These are phyloP conservation scores for Aspergillus eucalypticola DNA, from an alignment of 2,329 filamentous ascomycete genomes.

Conservation along the genomic window DNA sequence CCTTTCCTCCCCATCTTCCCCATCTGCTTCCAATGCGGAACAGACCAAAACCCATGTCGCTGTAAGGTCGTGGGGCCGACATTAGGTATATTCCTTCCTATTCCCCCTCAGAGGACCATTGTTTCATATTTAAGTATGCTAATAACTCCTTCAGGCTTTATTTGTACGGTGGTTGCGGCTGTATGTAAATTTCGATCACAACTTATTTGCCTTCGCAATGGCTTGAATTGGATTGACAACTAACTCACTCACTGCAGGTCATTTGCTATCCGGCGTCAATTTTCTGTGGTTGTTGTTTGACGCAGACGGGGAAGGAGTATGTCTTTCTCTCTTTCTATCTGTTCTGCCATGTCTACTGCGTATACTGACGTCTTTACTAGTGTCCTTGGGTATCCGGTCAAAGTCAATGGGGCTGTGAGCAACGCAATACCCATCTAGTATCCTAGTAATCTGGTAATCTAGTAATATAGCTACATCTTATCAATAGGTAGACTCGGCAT, in stretches of 20 bases:
- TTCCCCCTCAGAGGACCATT: too few relatives aligned
- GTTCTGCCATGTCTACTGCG: neutral
- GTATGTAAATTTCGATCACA: conserved; percentile 42
- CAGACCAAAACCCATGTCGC: conserved; percentile 58
- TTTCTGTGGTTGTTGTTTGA: conserved; percentile 59
- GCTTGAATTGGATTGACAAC: too few relatives aligned
- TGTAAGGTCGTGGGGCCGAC: conserved; percentile 60
- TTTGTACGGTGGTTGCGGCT: conserved; percentile 50
- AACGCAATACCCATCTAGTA: conserved; percentile 47
- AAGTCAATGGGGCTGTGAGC: conserved; percentile 53
- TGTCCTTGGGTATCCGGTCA: conserved; percentile 54
- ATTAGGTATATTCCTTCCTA: conserved; percentile 42
- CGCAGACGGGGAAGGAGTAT: conserved; percentile 56
- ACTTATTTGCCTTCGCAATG: neutral
- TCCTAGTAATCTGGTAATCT: too few relatives aligned
- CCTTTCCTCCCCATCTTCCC: conserved; percentile 52
- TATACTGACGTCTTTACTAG: conserved; percentile 30
- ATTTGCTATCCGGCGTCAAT: conserved; percentile 58
- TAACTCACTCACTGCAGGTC: conserved; percentile 37
- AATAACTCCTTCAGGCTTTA: conserved; percentile 39
- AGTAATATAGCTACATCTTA: neutral
- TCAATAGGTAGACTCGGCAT: neutral
- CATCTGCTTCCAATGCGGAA: conserved; percentile 58
- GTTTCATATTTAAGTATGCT: neutral
- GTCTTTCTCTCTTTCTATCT: conserved; percentile 20